Percentiles rank a stretch among this genome's conserved stretches.
Evolutionary conservation across 257 asterid species (phyloP).

Genomic region (Leonotis leonurus): DNA sequence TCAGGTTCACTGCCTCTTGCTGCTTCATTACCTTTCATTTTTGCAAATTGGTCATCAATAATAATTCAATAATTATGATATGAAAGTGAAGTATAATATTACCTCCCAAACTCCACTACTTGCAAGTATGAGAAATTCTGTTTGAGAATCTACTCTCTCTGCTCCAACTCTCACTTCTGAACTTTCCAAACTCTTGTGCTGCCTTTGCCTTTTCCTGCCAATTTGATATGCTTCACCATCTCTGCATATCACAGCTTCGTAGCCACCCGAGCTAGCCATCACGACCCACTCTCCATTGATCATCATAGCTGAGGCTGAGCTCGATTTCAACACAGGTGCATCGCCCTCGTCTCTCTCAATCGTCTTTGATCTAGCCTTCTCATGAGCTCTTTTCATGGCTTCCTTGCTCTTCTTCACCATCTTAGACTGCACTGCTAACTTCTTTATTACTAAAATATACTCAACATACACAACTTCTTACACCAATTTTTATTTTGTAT

Average conservation of each 20-base stretch:
- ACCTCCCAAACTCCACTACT: slow-evolving; percentile 51
- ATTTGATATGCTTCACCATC: slow-evolving; percentile 49
- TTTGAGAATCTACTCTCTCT: slow-evolving; percentile 33
- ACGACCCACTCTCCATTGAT: slow-evolving; percentile 51
- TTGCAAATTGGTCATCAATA: no score
- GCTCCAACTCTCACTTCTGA: slow-evolving; percentile 36
- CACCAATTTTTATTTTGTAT: no score
- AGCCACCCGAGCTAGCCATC: slow-evolving; percentile 45
- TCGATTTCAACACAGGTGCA: slow-evolving; percentile 4
- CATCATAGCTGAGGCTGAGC: slow-evolving; percentile 53
- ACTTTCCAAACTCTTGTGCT: slow-evolving; percentile 21
- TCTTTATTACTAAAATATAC: not conserved
- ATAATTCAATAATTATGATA: no score
- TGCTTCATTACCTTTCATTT: slow-evolving; percentile 59
- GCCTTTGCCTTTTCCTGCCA: slow-evolving; percentile 24
- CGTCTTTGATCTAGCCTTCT: slow-evolving; percentile 29
- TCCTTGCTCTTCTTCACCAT: slow-evolving; percentile 39
- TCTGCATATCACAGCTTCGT: slow-evolving; percentile 46
- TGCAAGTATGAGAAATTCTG: slow-evolving; percentile 58
- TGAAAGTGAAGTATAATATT: no score
- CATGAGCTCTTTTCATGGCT: slow-evolving; percentile 38
- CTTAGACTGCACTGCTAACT: slow-evolving; percentile 22
- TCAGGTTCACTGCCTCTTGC: slow-evolving; percentile 63
- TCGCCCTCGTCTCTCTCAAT: slow-evolving; percentile 19
- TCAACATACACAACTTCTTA: no score